Evolutionary conservation across 805 yeast genomes (phyloP).

Genomic region (Sugiyamaella mastotermitis): DNA sequence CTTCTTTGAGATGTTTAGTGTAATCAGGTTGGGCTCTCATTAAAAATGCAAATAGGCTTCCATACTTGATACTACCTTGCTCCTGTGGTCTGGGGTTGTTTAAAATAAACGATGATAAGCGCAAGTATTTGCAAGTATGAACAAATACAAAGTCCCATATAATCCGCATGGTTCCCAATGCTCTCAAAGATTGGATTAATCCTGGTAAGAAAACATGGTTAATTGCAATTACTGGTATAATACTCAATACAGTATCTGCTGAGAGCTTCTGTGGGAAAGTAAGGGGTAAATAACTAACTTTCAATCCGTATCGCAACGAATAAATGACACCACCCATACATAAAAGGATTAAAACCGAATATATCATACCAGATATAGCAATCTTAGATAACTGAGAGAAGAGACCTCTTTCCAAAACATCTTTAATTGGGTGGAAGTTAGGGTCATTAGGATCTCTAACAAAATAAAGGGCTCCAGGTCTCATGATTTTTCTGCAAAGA

Average conservation of each 20-base stretch:
- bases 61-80: constrained; percentile 60
- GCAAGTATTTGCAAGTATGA: constrained; percentile 46
- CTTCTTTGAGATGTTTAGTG: constrained; percentile 37
- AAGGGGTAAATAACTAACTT: constrained; percentile 20
- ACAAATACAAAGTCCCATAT: constrained; percentile 58
- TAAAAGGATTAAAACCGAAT: constrained; percentile 50
- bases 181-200: constrained; percentile 4
- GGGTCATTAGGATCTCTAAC: constrained; percentile 95
- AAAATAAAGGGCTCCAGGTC: constrained; percentile 88
- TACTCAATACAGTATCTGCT: constrained; percentile 7
- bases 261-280: too few relatives aligned
- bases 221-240: constrained; percentile 5
- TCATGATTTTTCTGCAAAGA: constrained; percentile 68
- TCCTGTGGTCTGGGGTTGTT: constrained; percentile 58
- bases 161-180: constrained; percentile 22
- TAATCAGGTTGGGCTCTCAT: constrained; percentile 47
- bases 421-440: constrained; percentile 76
- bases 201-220: constrained; percentile 11
- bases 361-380: constrained; percentile 60
- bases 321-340: constrained; percentile 71
- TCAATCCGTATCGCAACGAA: constrained; percentile 30
- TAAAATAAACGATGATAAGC: constrained; percentile 77
- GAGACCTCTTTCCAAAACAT: constrained; percentile 76
- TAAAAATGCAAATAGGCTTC: constrained; percentile 42
- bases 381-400: constrained; percentile 67